Evolutionary conservation across 2,329 filamentous ascomycete genomes (phyloP), one percentile per base, ranked within the genome.

Genomic region (Tympanopsis confertula): DNA sequence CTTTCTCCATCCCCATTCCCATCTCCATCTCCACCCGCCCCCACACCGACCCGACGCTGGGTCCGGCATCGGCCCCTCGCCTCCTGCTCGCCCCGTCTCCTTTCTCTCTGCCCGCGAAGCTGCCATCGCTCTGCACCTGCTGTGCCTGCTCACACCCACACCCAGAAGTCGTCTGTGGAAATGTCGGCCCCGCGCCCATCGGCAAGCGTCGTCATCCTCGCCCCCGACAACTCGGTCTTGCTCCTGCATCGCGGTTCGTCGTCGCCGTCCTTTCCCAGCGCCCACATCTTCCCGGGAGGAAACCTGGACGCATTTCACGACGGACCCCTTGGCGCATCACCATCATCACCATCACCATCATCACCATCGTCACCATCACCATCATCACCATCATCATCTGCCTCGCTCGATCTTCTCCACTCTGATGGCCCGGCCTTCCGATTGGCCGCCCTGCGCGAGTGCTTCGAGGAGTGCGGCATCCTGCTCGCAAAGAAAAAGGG

Each of bases 221-320:
- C 91, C 0, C 82, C 87, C 0, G 68, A 71, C 37, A 95, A 96
- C 56, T 78, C 94, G 55, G 76, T 96, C 35, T 71, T 98, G 1
- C 75, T 96, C 14, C 75, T 96, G 5, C 87, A 87, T 56, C 80
- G 91, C 44, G 86, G 94, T 3, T 71, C 80, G 45, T 86, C 82
- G 1, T 91, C 86, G 0, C 77, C 74, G 1, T 82, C 87, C 3
- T 96, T 95, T 52, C 75, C 89, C 3, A 89, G 86, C 0, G 91
- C 89, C 0, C 87, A 96, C 53, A 91, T 98, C 42, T 98, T 98
- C 47, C 89, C 91, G 0, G 91, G 91, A 22, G 91, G 91, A 4
- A 87, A 87, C 49, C 69, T 94, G 17, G 82, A 86, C 12, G 58
- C 73, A 0, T 72, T 73, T 15, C 86, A 94, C 50, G 89, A 96